Evolutionary conservation across 345 rosid genomes (phyloP), one percentile per base, ranked within the genome.

Genomic region (Eucalyptus pauciflora): DNA sequence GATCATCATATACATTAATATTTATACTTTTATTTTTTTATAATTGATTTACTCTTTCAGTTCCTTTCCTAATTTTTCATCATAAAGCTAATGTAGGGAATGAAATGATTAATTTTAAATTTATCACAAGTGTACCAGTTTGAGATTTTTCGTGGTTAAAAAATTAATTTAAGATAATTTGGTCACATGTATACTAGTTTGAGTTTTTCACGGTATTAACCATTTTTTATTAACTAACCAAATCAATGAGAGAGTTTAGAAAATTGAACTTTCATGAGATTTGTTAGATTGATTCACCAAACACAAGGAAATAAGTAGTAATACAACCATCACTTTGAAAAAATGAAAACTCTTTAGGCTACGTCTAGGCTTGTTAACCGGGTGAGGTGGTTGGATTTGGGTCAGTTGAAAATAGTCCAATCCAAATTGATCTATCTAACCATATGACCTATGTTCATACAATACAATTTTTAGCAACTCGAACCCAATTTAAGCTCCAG

Each of bases 91-190:
- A 60, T 3, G 3, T 62, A 7, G 33, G 33, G 69, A 62, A 29
- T 29, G 33, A 0, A 62, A 62, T 62, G 3, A 29, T 62, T 13
- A 52, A 52, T 52, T 52, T 52, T 52, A 18, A 52, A 52, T 33
- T 33, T 33, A 33, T 52, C 56, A 18, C 10, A 52, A 52, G 2
- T 52, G 9, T 52, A 52, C 0, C 2, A 1, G 0, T 52, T 52
- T 52, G 1, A 52, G 2, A 52, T 18, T 52, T 52, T 52, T 52
- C 24, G 0, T 52, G 0, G 0, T 18, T 52, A 52, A 52, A 52
- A 52, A 18, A 52, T 52, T 52, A 18, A 0, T 52, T 52, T 52
- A 18, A 52, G 24, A 52, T 52, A 1, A 52, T 52, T 52, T 52
- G 18, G 24, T 52, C 24, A 17, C 24, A 18, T 52, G 4, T 7